These are phyloP conservation scores for Candida ponderosae DNA, from an alignment of 805 yeast species.

Conservation along the genomic window DNA sequence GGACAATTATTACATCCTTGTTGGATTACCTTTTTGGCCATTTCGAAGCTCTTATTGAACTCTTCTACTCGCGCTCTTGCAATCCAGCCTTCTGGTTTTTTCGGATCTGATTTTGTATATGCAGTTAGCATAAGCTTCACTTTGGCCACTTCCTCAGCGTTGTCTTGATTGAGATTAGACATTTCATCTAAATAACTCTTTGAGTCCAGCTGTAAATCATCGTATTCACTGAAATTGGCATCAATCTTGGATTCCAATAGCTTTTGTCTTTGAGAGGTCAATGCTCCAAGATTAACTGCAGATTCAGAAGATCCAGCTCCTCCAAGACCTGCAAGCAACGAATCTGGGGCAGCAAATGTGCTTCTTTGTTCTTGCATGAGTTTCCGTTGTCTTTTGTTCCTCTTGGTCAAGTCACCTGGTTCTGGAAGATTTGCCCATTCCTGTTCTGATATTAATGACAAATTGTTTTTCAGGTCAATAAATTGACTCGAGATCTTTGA, in stretches of 20 bases:
- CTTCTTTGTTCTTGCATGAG: slow-evolving; percentile 57
- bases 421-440: slow-evolving; percentile 86
- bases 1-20: slow-evolving; percentile 73
- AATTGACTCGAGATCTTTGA: slow-evolving; percentile 44
- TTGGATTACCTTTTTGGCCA: slow-evolving; percentile 55
- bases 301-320: slow-evolving; percentile 21
- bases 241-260: slow-evolving; percentile 50
- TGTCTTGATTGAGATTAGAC: slow-evolving; percentile 3
- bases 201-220: slow-evolving; percentile 10
- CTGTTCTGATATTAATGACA: slow-evolving; percentile 50
- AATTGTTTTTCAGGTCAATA: slow-evolving; percentile 56
- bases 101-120: slow-evolving; percentile 64
- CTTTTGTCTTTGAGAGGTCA: slow-evolving; percentile 58
- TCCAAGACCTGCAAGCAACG: slow-evolving; percentile 36
- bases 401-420: slow-evolving; percentile 77
- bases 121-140: slow-evolving; percentile 58
- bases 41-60: slow-evolving; percentile 42
- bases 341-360: slow-evolving; percentile 79
- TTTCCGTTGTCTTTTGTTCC: slow-evolving; percentile 64
- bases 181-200: slow-evolving; percentile 34
- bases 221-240: slow-evolving; percentile 15
- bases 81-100: slow-evolving; percentile 74
- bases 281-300: slow-evolving; percentile 36
- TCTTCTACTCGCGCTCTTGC: slow-evolving; percentile 78
- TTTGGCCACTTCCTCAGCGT: slow-evolving; percentile 48